A percentile compares a stretch with the other conserved stretches of the same genome.
These are phyloP conservation scores for Gracilaria gracilis DNA, from an alignment of 23 red algal genomes.

Conservation along the genomic window DNA sequence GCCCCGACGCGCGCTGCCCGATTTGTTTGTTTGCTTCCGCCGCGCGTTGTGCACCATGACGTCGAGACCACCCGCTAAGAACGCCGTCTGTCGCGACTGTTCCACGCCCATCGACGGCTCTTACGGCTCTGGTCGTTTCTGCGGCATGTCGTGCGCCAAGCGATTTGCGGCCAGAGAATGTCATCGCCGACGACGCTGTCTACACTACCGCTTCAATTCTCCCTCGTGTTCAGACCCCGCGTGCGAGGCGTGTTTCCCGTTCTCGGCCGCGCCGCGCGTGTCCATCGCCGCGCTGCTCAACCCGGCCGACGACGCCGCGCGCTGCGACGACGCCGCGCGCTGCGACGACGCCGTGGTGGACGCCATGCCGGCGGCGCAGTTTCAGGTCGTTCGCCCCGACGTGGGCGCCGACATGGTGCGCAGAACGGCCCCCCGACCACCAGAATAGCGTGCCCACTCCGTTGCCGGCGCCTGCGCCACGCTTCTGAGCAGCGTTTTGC, in stretches of 20 bases:
- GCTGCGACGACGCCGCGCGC: background rate
- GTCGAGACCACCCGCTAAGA: background rate
- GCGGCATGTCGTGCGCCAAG: constrained; percentile 38
- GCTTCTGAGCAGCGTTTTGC: too few relatives aligned
- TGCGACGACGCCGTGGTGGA: background rate
- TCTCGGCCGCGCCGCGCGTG: constrained; percentile 38
- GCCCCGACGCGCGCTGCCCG: background rate
- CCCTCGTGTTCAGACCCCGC: constrained; percentile 28
- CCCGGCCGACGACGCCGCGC: constrained; percentile 8
- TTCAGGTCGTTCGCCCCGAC: too few relatives aligned
- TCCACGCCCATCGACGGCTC: constrained; percentile 14
- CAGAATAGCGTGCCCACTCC: background rate
- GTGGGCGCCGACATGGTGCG: background rate
- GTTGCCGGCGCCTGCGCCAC: background rate
- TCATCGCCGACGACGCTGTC: constrained; percentile 11
- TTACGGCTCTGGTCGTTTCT: constrained; percentile 21
- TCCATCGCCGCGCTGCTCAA: constrained; percentile 14
- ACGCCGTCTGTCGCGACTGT: constrained; percentile 10
- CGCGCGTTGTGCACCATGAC: background rate
- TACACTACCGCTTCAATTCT: constrained; percentile 28
- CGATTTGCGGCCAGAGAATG: constrained; percentile 17
- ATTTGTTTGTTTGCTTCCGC: background rate
- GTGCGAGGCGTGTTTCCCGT: constrained; percentile 21
- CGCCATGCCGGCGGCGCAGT: background rate
- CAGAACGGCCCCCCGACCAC: background rate